A percentile compares a stretch with the other conserved stretches of the same genome.
Conservation (phyloP, 2,329 filamentous ascomycete species). For the Pezicula radicicola region DNA sequence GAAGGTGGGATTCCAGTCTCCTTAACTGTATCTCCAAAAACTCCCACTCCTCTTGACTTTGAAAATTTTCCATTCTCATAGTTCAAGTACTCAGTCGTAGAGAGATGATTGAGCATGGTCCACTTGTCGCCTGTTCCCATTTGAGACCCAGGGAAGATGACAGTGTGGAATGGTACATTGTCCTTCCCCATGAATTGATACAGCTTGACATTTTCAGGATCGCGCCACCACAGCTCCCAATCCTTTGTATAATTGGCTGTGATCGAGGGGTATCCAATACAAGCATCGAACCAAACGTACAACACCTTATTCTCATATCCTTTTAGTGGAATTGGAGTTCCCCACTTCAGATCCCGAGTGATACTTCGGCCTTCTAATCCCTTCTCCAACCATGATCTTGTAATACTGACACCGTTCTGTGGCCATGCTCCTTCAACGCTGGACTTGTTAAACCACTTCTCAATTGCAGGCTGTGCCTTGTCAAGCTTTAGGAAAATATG, state of each 20-base stretch:
- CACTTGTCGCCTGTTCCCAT: constrained; percentile 81
- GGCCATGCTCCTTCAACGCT: constrained; percentile 76
- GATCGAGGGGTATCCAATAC: constrained; percentile 93
- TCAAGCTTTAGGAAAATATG: constrained; percentile 89
- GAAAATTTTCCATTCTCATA: constrained; percentile 91
- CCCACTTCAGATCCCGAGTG: constrained; percentile 91
- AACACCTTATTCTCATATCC: constrained; percentile 76
- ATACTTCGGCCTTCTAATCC: constrained; percentile 86
- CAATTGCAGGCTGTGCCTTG: constrained; percentile 72
- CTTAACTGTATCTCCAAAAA: constrained; percentile 87
- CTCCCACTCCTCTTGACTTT: constrained; percentile 84
- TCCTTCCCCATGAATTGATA: constrained; percentile 98
- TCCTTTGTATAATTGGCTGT: constrained; percentile 85
- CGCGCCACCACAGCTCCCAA: constrained; percentile 94
- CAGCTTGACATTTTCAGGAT: constrained; percentile 81
- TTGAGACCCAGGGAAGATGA: constrained; percentile 87
- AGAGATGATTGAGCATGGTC: constrained; percentile 87
- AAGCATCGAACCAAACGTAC: constrained; percentile 85
- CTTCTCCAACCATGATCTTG: constrained; percentile 77
- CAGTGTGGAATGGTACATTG: constrained; percentile 77
- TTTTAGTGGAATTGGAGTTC: constrained; percentile 50
- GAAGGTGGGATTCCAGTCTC: constrained; percentile 81
- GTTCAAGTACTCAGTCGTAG: constrained; percentile 86
- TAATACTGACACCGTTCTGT: constrained; percentile 71
- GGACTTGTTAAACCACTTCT: constrained; percentile 73